Percentiles rank a stretch among this genome's conserved stretches.
Conservation (phyloP, 345 rosid genomes). For the Aegle marmelos region DNA sequence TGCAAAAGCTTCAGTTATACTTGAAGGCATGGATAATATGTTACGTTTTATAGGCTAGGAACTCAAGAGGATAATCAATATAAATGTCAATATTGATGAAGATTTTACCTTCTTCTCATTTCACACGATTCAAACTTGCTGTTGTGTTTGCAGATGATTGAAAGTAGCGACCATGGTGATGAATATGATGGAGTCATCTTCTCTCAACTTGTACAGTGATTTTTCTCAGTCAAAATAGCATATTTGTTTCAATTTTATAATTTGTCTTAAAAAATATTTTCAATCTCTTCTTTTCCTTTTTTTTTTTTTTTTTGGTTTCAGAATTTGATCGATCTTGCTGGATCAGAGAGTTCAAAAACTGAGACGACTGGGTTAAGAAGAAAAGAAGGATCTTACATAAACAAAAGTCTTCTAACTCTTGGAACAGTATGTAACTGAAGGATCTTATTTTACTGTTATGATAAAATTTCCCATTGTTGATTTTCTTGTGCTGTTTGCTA, state of each 20-base stretch:
- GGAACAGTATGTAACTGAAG: slow-evolving; percentile 72
- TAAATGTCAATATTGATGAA: not conserved
- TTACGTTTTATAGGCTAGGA: not conserved
- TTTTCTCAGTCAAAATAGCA: slow-evolving; percentile 13
- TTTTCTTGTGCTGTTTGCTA: not conserved
- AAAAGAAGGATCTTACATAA: slow-evolving; percentile 98
- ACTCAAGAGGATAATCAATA: not conserved
- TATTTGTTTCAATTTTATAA: not conserved
- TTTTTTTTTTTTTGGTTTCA: slow-evolving; percentile 13
- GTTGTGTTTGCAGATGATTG: slow-evolving; percentile 82
- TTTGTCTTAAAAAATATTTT: slow-evolving; percentile 14
- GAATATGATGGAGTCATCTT: slow-evolving; percentile 98
- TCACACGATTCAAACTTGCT: slow-evolving; percentile 7
- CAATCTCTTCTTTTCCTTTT: slow-evolving; percentile 15
- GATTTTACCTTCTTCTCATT: not conserved
- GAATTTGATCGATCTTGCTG: slow-evolving; percentile 99
- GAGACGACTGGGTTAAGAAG: slow-evolving; percentile 97
- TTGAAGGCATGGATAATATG: not conserved
- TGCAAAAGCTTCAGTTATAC: not conserved
- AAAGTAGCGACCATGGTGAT: slow-evolving; percentile 89
- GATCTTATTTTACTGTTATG: not conserved
- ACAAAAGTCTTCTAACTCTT: slow-evolving; percentile 98
- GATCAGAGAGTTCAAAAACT: slow-evolving; percentile 99
- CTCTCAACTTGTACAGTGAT: slow-evolving; percentile 83
- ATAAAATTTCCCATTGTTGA: slow-evolving; percentile 4